Evolutionary conservation across 116 monocot genomes (phyloP).

Genomic region (Phalaenopsis hybrid): DNA sequence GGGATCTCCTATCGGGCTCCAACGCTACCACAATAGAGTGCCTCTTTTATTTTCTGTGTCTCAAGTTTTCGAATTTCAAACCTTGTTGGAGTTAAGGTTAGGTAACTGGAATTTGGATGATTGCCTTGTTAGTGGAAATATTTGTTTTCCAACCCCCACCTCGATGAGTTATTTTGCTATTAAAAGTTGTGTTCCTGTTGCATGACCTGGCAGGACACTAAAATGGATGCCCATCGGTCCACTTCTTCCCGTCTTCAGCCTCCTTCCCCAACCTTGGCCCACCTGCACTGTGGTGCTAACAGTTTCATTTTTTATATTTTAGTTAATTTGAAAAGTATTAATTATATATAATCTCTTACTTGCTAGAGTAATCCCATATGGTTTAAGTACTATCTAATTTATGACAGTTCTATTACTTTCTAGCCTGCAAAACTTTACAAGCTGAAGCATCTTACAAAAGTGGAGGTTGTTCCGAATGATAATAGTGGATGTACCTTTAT

Average conservation of each 20-base stretch:
- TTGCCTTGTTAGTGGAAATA: not conserved
- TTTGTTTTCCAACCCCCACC: not conserved
- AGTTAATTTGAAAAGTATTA: not conserved
- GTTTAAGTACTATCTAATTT: not conserved
- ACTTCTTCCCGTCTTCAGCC: no score
- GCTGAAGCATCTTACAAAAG: slow-evolving; percentile 86
- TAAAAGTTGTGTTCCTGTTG: not conserved
- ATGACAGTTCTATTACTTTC: slow-evolving; percentile 14
- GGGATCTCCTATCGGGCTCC: no score
- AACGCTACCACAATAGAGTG: not conserved
- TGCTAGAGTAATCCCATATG: not conserved
- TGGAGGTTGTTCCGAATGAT: slow-evolving; percentile 89
- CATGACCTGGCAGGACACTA: not conserved
- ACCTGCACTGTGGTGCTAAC: not conserved
- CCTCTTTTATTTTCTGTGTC: not conserved
- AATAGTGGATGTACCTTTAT: slow-evolving; percentile 82
- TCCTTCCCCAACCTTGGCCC: no score
- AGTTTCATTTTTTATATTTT: not conserved
- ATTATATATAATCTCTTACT: not conserved
- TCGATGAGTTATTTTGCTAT: not conserved
- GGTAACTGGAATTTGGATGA: not conserved
- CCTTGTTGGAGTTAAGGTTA: not conserved
- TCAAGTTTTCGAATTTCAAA: not conserved
- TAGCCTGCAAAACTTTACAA: slow-evolving; percentile 96
- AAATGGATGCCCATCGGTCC: not conserved